A percentile compares a stretch with the other conserved stretches of the same genome.
Evolutionary conservation across 176 grass and related monocot species (phyloP).

Genomic region (Triticum monococcum): DNA sequence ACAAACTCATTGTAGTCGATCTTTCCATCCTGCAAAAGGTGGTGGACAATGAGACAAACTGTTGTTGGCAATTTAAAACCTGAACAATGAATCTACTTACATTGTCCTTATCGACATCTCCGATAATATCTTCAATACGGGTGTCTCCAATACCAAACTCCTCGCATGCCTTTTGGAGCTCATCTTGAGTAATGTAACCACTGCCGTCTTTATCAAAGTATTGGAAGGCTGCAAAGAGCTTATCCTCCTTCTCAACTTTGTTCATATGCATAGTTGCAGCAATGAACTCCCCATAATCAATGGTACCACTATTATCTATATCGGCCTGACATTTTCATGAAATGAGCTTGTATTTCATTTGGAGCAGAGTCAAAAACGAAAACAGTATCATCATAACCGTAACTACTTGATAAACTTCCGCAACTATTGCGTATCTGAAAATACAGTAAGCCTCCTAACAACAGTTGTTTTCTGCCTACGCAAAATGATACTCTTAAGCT

Average conservation of each 20-base stretch:
- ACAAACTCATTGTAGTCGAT: conserved; percentile 85
- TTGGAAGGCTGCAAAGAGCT: conserved; percentile 65
- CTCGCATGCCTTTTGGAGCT: conserved; percentile 75
- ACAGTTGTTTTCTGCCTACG: neutral
- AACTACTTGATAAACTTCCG: neutral
- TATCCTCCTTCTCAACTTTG: conserved; percentile 81
- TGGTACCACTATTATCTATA: conserved; percentile 74
- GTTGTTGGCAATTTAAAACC: neutral
- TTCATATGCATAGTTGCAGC: conserved; percentile 82
- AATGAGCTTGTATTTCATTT: neutral
- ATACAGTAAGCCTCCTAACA: neutral
- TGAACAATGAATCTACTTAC: conserved; percentile 30
- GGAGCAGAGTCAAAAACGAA: conserved; percentile 5
- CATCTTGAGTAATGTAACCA: conserved; percentile 83
- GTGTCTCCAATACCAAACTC: conserved; percentile 76
- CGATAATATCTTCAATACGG: conserved; percentile 68
- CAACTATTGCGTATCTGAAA: conserved; percentile 3
- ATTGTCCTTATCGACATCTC: conserved; percentile 77
- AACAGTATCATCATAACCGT: neutral
- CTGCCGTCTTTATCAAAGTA: conserved; percentile 80
- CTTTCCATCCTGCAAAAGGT: conserved; percentile 49
- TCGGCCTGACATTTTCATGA: conserved; percentile 58
- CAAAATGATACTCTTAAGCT: neutral
- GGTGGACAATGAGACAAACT: conserved; percentile 14
- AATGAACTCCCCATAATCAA: conserved; percentile 82